Evolutionary conservation across 306 rosid species (phyloP).

Genomic region (Cucumis cinereus): DNA sequence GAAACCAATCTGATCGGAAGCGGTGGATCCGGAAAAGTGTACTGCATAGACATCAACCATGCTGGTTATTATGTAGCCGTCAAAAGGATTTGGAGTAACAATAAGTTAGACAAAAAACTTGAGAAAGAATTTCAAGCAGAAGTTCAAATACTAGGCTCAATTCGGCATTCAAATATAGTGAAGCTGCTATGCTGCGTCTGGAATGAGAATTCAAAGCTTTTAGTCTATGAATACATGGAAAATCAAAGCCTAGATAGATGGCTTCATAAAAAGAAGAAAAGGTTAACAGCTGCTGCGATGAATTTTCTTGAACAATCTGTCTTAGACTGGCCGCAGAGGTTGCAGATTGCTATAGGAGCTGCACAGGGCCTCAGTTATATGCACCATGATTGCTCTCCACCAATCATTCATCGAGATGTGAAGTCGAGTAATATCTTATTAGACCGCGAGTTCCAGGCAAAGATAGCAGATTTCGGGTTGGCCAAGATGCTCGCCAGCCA

Average conservation of each 20-base stretch:
- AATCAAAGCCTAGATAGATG: conserved; percentile 70
- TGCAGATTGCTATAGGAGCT: conserved; percentile 64
- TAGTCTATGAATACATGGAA: conserved; percentile 82
- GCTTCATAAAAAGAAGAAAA: conserved; percentile 52
- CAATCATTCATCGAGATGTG: conserved; percentile 73
- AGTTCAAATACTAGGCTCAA: conserved; percentile 52
- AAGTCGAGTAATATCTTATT: conserved; percentile 82
- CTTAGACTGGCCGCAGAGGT: conserved; percentile 69
- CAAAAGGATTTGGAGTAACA: conserved; percentile 47
- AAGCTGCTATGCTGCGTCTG: conserved; percentile 72
- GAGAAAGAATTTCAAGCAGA: conserved; percentile 68
- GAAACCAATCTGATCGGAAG: conserved; percentile 66
- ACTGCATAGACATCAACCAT: conserved; percentile 34
- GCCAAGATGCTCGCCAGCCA: conserved; percentile 54
- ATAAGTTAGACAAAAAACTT: conserved; percentile 27
- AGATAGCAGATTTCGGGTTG: conserved; percentile 85
- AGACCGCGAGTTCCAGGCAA: conserved; percentile 61
- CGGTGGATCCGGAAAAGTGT: conserved; percentile 86
- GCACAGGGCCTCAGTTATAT: conserved; percentile 80
- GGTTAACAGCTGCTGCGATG: conserved; percentile 12
- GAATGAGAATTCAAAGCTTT: conserved; percentile 53
- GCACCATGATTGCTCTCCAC: conserved; percentile 77
- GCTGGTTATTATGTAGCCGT: conserved; percentile 53
- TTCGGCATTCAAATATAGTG: conserved; percentile 75
- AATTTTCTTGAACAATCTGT: conserved; percentile 9